A percentile compares a stretch with the other conserved stretches of the same genome.
Evolutionary conservation across 2,329 filamentous ascomycete genomes (phyloP).

Genomic region (Cladobotryum mycophilum): DNA sequence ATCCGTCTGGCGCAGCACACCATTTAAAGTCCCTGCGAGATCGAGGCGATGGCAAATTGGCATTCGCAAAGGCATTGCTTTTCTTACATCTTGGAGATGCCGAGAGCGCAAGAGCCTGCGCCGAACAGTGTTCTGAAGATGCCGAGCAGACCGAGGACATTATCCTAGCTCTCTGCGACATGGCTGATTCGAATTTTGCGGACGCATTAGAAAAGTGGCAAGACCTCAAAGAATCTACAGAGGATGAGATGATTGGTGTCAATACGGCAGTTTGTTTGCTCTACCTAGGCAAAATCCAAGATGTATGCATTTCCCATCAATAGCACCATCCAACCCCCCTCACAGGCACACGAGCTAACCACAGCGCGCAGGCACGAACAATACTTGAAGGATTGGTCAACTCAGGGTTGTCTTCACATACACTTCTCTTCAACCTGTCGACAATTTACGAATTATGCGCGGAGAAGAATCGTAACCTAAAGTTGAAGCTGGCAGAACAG

Average conservation of each 20-base stretch:
- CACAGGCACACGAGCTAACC: no score
- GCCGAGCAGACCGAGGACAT: constrained; percentile 38
- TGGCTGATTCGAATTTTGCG: constrained; percentile 70
- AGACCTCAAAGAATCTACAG: constrained; percentile 33
- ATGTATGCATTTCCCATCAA: constrained; percentile 41
- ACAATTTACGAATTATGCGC: constrained; percentile 91
- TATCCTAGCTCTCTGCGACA: constrained; percentile 63
- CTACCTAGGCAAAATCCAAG: constrained; percentile 70
- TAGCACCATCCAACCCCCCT: not conserved
- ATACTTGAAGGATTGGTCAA: constrained; percentile 62
- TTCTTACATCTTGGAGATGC: constrained; percentile 76
- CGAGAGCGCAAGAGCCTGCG: constrained; percentile 54
- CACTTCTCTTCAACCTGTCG: constrained; percentile 79
- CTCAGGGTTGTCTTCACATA: constrained; percentile 62
- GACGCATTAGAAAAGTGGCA: constrained; percentile 59
- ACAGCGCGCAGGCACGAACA: constrained; percentile 47
- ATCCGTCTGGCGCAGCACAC: constrained; percentile 69
- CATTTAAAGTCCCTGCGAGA: constrained; percentile 59
- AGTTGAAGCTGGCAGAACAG: constrained; percentile 63
- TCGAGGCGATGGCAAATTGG: constrained; percentile 33
- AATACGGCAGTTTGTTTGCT: constrained; percentile 81
- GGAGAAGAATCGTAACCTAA: constrained; percentile 64
- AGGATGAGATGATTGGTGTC: constrained; percentile 67
- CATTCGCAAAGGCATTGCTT: constrained; percentile 55
- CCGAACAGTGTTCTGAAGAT: constrained; percentile 27